Evolutionary conservation across 441 rosid species (phyloP).

Genomic region (Jatropha podagrica): DNA sequence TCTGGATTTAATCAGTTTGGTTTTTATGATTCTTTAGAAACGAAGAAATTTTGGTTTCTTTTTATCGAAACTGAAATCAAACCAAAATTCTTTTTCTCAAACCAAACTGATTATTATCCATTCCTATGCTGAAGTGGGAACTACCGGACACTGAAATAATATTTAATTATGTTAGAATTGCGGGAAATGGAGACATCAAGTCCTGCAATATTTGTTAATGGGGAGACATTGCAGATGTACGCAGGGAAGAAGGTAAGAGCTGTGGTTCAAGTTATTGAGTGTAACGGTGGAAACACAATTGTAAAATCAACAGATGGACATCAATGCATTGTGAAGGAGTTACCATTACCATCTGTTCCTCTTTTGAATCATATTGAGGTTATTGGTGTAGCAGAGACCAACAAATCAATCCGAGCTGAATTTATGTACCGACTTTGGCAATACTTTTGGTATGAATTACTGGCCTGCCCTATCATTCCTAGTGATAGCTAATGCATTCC

Average conservation of each 20-base stretch:
- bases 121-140: no score
- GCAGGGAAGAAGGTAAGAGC: conserved; percentile 8
- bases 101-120: no score
- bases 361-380: conserved; percentile 8
- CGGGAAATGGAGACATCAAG: conserved; percentile 11
- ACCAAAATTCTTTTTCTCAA: no score
- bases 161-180: not conserved
- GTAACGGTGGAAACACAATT: conserved; percentile 3
- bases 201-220: conserved; percentile 9
- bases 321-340: not conserved
- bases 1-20: no score
- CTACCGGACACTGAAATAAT: no score
- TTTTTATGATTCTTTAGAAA: no score
- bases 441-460: conserved; percentile 3
- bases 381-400: conserved; percentile 10
- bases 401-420: conserved; percentile 1
- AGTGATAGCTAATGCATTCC: no score
- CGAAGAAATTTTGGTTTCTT: no score
- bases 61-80: no score
- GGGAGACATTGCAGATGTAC: not conserved
- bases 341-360: not conserved
- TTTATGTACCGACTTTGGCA: conserved; percentile 11
- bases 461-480: no score
- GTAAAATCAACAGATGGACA: conserved; percentile 9
- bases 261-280: conserved; percentile 9